phyloP scores from a whole-genome alignment of 2,329 filamentous ascomycete genomes.

The Aureobasidium sp. region DNA sequence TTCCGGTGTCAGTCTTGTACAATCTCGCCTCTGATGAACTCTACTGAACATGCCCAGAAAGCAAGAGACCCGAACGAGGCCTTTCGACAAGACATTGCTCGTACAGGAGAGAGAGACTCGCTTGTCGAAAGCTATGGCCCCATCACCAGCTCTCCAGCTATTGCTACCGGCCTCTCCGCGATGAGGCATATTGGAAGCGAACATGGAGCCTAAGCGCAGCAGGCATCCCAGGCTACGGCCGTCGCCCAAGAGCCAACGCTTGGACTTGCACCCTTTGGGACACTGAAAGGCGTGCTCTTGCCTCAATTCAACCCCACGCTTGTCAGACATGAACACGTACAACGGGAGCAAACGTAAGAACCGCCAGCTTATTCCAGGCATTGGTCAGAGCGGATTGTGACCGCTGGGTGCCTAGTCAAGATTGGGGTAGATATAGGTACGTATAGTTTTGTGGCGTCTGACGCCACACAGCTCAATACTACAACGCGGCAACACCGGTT shows the following conservation, averaged over 20 bases:
- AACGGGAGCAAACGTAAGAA: background rate
- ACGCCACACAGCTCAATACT: background rate
- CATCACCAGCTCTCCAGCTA: background rate
- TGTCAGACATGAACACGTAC: background rate
- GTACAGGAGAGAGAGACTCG: background rate
- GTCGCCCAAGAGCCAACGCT: background rate
- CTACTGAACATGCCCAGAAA: background rate
- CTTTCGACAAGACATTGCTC: background rate
- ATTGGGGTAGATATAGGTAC: background rate
- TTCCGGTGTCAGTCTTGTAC: background rate
- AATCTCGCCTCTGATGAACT: background rate
- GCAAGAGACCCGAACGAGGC: background rate
- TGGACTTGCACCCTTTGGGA: background rate
- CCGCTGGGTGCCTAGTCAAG: background rate
- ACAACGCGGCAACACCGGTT: constrained; percentile 3
- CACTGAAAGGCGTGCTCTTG: background rate
- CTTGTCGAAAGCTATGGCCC: background rate
- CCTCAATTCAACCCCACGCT: background rate
- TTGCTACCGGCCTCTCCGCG: background rate
- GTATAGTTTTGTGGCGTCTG: background rate
- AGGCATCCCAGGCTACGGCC: background rate
- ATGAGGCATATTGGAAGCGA: background rate
- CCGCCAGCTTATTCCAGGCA: background rate
- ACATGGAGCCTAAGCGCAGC: background rate
- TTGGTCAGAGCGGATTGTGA: constrained; percentile 4